A percentile compares a stretch with the other conserved stretches of the same genome.
Conservation (phyloP, 805 yeast genomes). For the Millerago galiae region DNA sequence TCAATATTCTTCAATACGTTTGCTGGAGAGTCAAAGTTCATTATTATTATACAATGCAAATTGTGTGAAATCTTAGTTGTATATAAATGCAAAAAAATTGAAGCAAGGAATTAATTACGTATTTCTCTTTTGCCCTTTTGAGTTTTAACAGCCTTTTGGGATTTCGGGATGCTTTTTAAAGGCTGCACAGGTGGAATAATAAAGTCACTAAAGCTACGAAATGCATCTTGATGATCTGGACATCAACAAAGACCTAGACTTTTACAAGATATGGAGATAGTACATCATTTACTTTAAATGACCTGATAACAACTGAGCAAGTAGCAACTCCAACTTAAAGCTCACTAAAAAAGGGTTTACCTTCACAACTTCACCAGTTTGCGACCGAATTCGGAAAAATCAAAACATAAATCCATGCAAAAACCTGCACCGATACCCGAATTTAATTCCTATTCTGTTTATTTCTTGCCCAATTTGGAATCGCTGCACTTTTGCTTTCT, state of each 20-base stretch:
- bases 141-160: background rate
- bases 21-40: conserved; percentile 21
- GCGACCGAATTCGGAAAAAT: conserved; percentile 2
- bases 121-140: conserved; percentile 6
- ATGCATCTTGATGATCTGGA: too few species aligned
- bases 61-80: background rate
- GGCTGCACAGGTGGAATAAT: too few species aligned
- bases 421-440: background rate
- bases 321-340: background rate
- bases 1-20: conserved; percentile 18
- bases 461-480: background rate
- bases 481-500: too few species aligned
- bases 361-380: background rate
- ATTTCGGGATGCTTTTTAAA: background rate
- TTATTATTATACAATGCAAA: background rate
- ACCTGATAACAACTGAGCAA: background rate
- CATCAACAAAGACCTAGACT: too few species aligned
- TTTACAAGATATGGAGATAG: too few species aligned
- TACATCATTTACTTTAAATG: too few species aligned
- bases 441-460: background rate
- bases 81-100: background rate
- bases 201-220: too few species aligned
- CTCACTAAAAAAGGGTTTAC: background rate
- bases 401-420: background rate
- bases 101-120: background rate